These are phyloP conservation scores for Geotrichum europaeum DNA, from an alignment of 1,139 yeast species.

Conservation along the genomic window DNA sequence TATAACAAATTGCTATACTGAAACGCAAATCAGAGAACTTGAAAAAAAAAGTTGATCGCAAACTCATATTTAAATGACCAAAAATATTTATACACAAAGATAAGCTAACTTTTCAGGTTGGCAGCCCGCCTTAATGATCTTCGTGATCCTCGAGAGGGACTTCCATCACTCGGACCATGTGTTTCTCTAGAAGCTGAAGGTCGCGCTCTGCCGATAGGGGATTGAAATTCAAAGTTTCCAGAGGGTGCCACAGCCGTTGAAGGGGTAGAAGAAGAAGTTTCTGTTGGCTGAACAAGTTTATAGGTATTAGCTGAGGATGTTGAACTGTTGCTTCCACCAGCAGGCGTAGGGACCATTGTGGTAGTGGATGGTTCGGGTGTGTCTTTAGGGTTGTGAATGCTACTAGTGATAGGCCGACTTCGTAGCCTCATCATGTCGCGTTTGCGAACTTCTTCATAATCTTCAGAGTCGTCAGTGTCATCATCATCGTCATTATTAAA, in stretches of 20 bases:
- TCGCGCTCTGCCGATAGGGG: slow-evolving; percentile 13
- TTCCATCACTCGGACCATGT: background rate
- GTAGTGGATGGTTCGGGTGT: background rate
- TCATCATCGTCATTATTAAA: slow-evolving; percentile 2
- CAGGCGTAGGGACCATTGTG: background rate
- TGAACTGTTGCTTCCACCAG: background rate
- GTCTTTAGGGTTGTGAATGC: background rate
- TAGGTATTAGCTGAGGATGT: background rate
- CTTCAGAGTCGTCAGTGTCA: slow-evolving; percentile 11
- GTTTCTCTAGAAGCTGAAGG: slow-evolving; percentile 16
- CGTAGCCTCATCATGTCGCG: slow-evolving; percentile 14
- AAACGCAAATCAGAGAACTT: too few relatives aligned
- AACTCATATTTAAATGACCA: too few relatives aligned
- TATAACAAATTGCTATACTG: too few relatives aligned
- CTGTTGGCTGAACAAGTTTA: background rate
- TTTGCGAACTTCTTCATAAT: slow-evolving; percentile 11
- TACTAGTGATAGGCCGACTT: slow-evolving; percentile 2
- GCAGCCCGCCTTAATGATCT: background rate
- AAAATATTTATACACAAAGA: background rate
- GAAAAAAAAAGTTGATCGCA: too few relatives aligned
- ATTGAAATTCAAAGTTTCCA: slow-evolving; percentile 5
- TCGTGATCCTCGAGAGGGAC: background rate
- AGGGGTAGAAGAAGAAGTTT: background rate
- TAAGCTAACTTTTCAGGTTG: background rate
- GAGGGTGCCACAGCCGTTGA: background rate